Base-by-base conservation (phyloP, 306 rosid genomes). In the Prunus armeniaca region DNA sequence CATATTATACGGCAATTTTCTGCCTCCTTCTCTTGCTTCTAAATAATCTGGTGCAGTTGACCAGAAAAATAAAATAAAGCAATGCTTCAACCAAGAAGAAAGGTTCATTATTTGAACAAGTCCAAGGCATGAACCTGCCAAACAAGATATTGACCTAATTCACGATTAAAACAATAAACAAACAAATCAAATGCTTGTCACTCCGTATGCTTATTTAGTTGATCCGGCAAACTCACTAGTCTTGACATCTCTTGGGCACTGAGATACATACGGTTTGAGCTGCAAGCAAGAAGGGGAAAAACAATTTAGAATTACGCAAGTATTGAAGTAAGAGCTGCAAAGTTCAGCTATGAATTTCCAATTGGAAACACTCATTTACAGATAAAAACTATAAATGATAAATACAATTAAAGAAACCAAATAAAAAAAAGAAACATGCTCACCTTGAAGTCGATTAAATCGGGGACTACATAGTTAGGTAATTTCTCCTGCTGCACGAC, bases 181-280 rank as follows among this genome's bases (percentile, higher is more conserved):
- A 12, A 61, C 27, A 61, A 34, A 57, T 57, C 28, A 20, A 20
- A 11, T 5, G 22, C 63, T 11, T 9, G 63, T 20, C 14, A 57
- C 30, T 57, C 17, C 0, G 14, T 22, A 10, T 57, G 72, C 67
- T 72, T 57, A 66, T 58, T 71, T 71, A 34, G 49, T 22, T 32
- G 77, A 12, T 34, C 30, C 71, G 0, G 70, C 34, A 47, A 74
- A 45, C 20, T 73, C 76, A 4, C 71, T 54, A 41, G 79, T 46
- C 67, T 65, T 61, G 10, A 64, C 54, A 38, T 80, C 87, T 65
- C 30, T 73, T 9, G 84, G 82, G 62, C 87, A 77, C 76, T 84
- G 85, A 62, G 85, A 81, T 8, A 81, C 85, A 54, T 84, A 84
- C 14, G 87, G 69, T 65, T 74, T 84, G 60, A 84, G 81, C 83